Conservation (phyloP, 2,329 filamentous ascomycete species). For the Claviceps paspali region DNA sequence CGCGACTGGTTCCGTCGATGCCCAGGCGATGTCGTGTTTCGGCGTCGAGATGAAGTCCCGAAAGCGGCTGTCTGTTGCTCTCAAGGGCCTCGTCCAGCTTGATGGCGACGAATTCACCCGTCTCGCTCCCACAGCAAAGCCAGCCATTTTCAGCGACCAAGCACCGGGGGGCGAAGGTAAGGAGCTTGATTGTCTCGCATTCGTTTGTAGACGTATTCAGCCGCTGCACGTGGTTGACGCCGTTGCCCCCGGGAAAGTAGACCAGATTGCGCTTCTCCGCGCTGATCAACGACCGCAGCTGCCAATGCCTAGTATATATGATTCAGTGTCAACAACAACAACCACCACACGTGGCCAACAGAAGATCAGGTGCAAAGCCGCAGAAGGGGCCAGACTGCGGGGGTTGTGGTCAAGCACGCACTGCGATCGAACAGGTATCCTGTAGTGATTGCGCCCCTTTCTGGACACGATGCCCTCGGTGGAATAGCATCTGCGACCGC, state of each 20-base stretch:
- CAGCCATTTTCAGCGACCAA: constrained; percentile 75
- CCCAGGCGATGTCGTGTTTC: constrained; percentile 14
- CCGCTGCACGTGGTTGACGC: constrained; percentile 48
- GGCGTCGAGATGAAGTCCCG: constrained; percentile 10
- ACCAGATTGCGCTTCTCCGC: constrained; percentile 60
- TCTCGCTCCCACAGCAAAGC: constrained; percentile 80
- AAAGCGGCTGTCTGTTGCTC: constrained; percentile 11
- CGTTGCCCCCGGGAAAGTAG: constrained; percentile 68
- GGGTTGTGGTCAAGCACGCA: constrained; percentile 22
- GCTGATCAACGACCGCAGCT: constrained; percentile 80
- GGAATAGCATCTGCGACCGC: constrained; percentile 39
- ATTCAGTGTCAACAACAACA: neutral
- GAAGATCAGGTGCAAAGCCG: too few species aligned
- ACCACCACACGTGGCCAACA: too few species aligned
- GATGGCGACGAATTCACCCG: constrained; percentile 75
- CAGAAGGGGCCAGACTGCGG: neutral
- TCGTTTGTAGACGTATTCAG: constrained; percentile 55
- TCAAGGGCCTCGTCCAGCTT: constrained; percentile 34
- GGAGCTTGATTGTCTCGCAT: constrained; percentile 56
- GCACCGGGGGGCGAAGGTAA: constrained; percentile 67
- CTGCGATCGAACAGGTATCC: constrained; percentile 49
- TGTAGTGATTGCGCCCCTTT: constrained; percentile 50
- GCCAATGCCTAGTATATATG: constrained; percentile 52
- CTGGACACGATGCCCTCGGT: constrained; percentile 50
- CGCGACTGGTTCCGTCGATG: constrained; percentile 17